A percentile compares a stretch with the other conserved stretches of the same genome.
phyloP scores from a whole-genome alignment of 176 grass and related monocot genomes.

The Lolium multiflorum region DNA sequence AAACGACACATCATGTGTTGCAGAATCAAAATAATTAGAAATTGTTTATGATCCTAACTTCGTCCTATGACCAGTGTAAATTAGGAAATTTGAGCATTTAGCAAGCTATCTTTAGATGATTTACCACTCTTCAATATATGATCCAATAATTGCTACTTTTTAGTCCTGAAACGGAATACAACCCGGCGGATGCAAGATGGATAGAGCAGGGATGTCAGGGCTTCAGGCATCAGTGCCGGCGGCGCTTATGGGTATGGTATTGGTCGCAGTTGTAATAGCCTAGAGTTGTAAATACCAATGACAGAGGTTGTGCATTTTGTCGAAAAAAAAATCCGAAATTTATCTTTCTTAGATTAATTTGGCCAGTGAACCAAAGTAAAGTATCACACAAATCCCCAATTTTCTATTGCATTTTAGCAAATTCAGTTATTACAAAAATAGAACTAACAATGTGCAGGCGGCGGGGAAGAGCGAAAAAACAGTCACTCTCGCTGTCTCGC shows the following conservation, averaged over 20 bases:
- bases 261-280: background rate
- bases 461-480: background rate
- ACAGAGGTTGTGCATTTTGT: too few species aligned
- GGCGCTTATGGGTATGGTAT: background rate
- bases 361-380: background rate
- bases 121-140: too few species aligned
- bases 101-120: too few species aligned
- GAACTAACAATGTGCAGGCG: background rate
- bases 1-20: background rate
- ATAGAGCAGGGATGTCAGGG: background rate
- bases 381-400: background rate
- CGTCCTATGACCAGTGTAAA: background rate
- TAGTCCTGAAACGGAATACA: background rate
- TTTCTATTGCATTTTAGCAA: background rate
- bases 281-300: too few species aligned
- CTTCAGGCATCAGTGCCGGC: background rate
- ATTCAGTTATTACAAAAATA: background rate
- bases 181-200: too few species aligned
- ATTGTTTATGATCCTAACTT: background rate
- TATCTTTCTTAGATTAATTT: background rate
- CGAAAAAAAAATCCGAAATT: too few species aligned
- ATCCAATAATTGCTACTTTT: too few species aligned
- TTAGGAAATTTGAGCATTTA: background rate
- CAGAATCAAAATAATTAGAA: background rate
- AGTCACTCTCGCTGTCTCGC: too few species aligned